phyloP scores from a whole-genome alignment of 257 asterid species.

The Gynochthodes officinalis region DNA sequence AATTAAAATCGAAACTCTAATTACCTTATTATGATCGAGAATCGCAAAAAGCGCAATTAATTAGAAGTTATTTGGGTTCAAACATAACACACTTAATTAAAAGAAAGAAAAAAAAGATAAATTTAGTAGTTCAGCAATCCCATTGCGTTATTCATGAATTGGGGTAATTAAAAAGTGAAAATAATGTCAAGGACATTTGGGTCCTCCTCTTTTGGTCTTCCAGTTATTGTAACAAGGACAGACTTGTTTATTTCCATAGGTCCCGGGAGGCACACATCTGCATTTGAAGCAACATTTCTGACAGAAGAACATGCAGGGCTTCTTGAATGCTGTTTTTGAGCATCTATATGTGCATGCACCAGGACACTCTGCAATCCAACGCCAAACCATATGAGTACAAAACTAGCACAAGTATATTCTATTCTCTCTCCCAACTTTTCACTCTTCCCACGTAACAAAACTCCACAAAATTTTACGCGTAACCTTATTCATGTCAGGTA shows the following conservation, averaged over 20 bases:
- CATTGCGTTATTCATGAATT: too few species aligned
- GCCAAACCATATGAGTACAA: not conserved
- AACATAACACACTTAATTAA: not conserved
- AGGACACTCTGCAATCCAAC: constrained; percentile 25
- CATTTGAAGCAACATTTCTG: constrained; percentile 50
- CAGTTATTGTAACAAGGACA: constrained; percentile 31
- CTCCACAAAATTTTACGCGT: too few species aligned
- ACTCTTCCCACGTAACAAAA: not conserved
- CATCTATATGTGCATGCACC: constrained; percentile 47
- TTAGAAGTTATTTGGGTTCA: constrained; percentile 13
- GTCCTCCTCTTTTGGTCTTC: constrained; percentile 33
- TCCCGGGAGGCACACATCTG: constrained; percentile 37
- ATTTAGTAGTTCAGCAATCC: too few species aligned
- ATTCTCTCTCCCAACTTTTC: not conserved
- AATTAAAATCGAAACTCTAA: too few species aligned
- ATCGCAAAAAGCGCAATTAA: constrained; percentile 31
- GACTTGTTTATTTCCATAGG: constrained; percentile 31
- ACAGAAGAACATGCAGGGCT: constrained; percentile 54
- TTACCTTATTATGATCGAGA: too few species aligned
- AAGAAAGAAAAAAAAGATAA: not conserved
- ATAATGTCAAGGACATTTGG: constrained; percentile 23
- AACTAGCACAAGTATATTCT: not conserved
- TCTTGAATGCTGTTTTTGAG: constrained; percentile 30
- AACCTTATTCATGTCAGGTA: too few species aligned
- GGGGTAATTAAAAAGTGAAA: too few species aligned